Base-by-base conservation (phyloP, 2,329 filamentous ascomycete genomes). In the Verruconis gallopava region DNA sequence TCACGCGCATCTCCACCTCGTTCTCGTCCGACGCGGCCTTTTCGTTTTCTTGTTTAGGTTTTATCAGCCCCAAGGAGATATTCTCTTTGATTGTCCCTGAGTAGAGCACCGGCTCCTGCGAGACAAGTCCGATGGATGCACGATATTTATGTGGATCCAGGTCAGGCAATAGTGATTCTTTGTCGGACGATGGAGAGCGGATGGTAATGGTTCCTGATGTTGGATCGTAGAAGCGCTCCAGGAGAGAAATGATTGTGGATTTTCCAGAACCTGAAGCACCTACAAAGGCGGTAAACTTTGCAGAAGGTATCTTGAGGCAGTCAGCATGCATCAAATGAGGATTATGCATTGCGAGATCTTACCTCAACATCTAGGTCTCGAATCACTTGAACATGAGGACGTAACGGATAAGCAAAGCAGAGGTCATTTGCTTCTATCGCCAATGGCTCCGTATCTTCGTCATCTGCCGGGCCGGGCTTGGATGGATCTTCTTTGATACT, bases 41-140 rank as follows among this genome's bases (percentile, higher is more conserved):
- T 12, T 41, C 21, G 21, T 38, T 13, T 15, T 39, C 37, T 32
- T 32, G 9, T 14, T 40, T 12, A 9, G 25, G 25, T n/a, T n/a
- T 30, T 9, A n/a, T n/a, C 9, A 30, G 25, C 5, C 42, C 42
- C 18, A 45, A 5, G 4, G 43, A 9, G 28, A 45, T 32, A 21
- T 45, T 61, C 19, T 86, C 80, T 14, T 73, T 69, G 15, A 85
- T 68, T 1, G 75, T 75, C 48, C 76, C 77, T 55, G 78, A 75
- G 52, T 83, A 85, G 0, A 88, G 67, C 0, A 77, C 78, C 5
- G 82, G 71, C 54, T 88, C 81, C 57, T 88, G 82, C 3, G 79
- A 75, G 0, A 88, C 82, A 0, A 88, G 69, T 1, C 79, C 79
- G 11, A 86, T 65, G 25, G 73, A 61, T 43, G 68, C 67, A 32